Conservation (phyloP, 2,329 filamentous ascomycete genomes). For the Cercospora nicotianae region DNA sequence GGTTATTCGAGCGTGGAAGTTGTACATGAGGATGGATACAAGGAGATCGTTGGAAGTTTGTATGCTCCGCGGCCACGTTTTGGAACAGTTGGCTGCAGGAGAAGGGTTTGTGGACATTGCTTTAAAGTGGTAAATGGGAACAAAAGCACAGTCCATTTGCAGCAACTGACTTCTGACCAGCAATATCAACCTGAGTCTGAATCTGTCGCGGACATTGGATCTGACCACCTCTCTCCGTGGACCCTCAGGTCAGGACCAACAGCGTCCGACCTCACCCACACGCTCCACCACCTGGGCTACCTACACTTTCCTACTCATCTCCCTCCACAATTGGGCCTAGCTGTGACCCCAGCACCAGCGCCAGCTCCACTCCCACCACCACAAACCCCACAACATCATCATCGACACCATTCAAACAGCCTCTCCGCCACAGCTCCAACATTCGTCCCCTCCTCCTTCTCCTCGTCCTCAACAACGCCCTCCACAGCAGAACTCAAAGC, state of each 20-base stretch:
- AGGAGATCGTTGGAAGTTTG: background rate
- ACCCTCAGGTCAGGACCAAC: background rate
- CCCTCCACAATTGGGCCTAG: background rate
- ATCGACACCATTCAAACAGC: background rate
- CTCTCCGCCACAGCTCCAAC: background rate
- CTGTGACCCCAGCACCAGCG: background rate
- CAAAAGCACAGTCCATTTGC: too few species aligned
- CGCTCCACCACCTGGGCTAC: background rate
- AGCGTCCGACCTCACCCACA: background rate
- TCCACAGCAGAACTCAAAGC: background rate
- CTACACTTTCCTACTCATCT: background rate
- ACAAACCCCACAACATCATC: background rate
- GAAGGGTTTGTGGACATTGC: background rate
- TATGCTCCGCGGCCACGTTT: background rate
- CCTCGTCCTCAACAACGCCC: background rate
- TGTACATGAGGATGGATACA: background rate
- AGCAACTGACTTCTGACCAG: background rate
- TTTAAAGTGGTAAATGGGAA: background rate
- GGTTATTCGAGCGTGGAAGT: background rate
- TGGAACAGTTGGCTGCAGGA: background rate
- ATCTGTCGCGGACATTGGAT: background rate
- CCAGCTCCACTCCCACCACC: background rate
- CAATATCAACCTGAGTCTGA: background rate
- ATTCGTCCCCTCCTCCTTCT: background rate
- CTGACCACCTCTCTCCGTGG: background rate